Evolutionary conservation across 306 rosid species (phyloP), one percentile per base, ranked within the genome.

Genomic region (Cicer cuneatum): DNA sequence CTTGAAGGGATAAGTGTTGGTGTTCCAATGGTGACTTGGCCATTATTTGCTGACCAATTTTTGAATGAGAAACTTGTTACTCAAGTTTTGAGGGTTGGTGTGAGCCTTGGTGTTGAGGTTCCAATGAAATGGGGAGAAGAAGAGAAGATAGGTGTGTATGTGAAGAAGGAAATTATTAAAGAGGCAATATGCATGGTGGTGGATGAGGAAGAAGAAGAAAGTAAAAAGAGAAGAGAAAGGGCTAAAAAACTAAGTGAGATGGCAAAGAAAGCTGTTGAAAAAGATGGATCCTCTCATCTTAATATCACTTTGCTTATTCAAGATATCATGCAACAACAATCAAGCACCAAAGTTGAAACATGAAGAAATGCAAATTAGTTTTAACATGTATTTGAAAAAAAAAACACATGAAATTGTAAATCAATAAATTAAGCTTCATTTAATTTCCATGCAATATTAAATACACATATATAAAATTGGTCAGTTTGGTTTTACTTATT

Each of bases 1-100:
- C 54, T 84, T 0, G 93, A 89, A 79, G 96, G 84, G 41, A 53
- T 89, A 47, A 37, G 75, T 38, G 80, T 77, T 0, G 93, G 93
- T 0, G 57, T 89, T n/a, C 96, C 93, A 7, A 53, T 90, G 86
- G 29, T 82, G 2, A 87, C 93, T 0, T 90, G 92, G 96, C 93
- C 96, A 1, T 12, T 85, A 7, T 90, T 90, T 53, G 81, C 67
- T 0, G 96, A 90, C 6, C 93, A 90, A 9, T 78, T 90, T 21
- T 42, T 82, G 18, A 87, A 86, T 57, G 87, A 76, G 63, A 90
- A 79, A 21, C 72, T 90, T 5, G 79, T 86, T 2, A 81, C 48
- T 15, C 61, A 85, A 14, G 69, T 90, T 1, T 19, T 87, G 15
- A 84, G 47, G 62, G 66, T 81, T 39, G 92, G 86, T 1, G 77